phyloP scores from a whole-genome alignment of 352 stramenopile genomes.

The Pythium plurisporium region DNA sequence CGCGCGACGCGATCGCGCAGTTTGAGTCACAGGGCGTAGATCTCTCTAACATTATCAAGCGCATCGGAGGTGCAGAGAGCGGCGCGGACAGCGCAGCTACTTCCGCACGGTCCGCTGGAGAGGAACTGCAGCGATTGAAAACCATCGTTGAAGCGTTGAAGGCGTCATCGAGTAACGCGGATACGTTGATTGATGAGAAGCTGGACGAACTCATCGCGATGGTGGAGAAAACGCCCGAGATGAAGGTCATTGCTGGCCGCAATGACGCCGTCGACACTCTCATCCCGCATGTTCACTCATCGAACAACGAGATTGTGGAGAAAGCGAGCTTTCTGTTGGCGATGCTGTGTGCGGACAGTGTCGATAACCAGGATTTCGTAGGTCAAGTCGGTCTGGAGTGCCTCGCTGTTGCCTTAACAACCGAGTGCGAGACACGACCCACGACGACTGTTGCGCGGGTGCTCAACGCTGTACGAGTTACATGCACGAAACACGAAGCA shows the following conservation, averaged over 20 bases:
- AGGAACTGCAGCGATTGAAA: conserved; percentile 26
- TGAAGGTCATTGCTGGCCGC: conserved; percentile 54
- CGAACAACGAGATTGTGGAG: not conserved
- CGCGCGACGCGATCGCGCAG: conserved; percentile 75
- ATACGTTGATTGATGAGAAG: not conserved
- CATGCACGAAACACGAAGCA: conserved; percentile 55
- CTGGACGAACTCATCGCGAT: conserved; percentile 18
- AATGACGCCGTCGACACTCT: conserved; percentile 52
- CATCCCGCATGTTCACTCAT: conserved; percentile 28
- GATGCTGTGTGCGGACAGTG: conserved; percentile 38
- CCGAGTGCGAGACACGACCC: conserved; percentile 10
- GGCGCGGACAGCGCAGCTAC: too few species aligned
- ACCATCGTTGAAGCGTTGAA: conserved; percentile 29
- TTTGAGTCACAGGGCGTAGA: conserved; percentile 87
- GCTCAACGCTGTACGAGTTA: conserved; percentile 33
- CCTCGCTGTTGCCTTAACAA: conserved; percentile 25
- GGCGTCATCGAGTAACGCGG: not conserved
- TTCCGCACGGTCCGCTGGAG: conserved; percentile 9
- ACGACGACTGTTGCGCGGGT: conserved; percentile 16
- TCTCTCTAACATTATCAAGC: conserved; percentile 81
- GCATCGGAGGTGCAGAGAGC: not conserved
- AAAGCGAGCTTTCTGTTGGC: conserved; percentile 24
- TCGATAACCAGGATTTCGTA: conserved; percentile 66
- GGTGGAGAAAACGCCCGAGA: conserved; percentile 42
- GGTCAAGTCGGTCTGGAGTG: conserved; percentile 33